Base-by-base conservation (phyloP, 352 stramenopile species). In the Pythium dissimile region DNA sequence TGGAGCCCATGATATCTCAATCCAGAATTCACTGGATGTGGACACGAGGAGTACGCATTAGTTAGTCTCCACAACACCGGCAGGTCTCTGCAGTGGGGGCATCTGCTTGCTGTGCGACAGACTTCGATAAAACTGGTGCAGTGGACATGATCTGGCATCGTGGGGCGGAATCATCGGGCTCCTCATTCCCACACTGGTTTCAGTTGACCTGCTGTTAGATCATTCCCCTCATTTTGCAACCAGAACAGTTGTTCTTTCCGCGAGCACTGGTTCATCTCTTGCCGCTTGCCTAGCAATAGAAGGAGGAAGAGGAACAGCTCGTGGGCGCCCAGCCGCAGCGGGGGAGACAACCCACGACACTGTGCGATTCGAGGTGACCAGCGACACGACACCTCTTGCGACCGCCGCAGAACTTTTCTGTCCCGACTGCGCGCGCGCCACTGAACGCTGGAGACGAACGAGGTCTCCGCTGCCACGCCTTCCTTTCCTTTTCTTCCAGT, bases 181-280 rank as follows among this genome's bases (percentile, higher is more conserved):
- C 13, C 5, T 15, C 11, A 28, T 4, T 16, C 45, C 45, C 16
- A 52, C 26, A 32, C 48, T n/a, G n/a, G 21, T 45, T 46, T 35
- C 34, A 35, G 11, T n/a, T 44, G 34, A 35, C 48, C 48, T 24
- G 35, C 48, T 47, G 48, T 46, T 47, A n/a, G 30, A 24, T 32
- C 18, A 4, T 12, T 6, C 13, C 48, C 34, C 48, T 44, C 30
- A 55, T 46, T 15, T 43, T 43, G 48, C 48, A 55, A 55, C 48
- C 35, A 18, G 5, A 41, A 44, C 46, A 54, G 46, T 34, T 18
- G 28, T 16, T 5, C 21, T 32, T 12, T 32, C 23, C 16, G 23
- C 43, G 23, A 20, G 28, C n/a, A n/a, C n/a, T n/a, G n/a, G n/a
- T n/a, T n/a, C n/a, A n/a, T n/a, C n/a, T n/a, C n/a, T n/a, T n/a